Evolutionary conservation across 805 yeast species (phyloP).

Genomic region (Monosporozyma yasuniensis): DNA sequence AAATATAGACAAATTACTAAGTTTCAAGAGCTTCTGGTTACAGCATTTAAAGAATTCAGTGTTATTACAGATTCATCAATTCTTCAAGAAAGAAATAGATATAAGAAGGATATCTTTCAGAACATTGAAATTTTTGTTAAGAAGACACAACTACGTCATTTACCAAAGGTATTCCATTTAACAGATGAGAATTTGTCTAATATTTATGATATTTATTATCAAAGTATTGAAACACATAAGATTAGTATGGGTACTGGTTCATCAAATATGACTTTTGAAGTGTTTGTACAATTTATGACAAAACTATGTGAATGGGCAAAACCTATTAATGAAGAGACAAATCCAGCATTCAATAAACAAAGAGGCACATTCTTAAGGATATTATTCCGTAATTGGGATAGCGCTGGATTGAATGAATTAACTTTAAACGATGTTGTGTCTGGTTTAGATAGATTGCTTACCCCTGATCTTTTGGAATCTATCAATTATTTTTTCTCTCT

Average conservation of each 20-base stretch:
- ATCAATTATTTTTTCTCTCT: conserved; percentile 72
- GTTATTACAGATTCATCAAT: conserved; percentile 70
- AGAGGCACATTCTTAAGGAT: conserved; percentile 48
- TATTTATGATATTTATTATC: conserved; percentile 77
- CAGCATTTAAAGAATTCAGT: conserved; percentile 85
- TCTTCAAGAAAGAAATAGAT: conserved; percentile 56
- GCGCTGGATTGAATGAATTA: conserved; percentile 44
- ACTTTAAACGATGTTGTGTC: conserved; percentile 59
- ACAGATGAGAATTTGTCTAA: conserved; percentile 51
- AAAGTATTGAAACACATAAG: conserved; percentile 60
- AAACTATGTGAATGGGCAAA: conserved; percentile 73
- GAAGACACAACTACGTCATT: conserved; percentile 79
- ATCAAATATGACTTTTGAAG: conserved; percentile 64
- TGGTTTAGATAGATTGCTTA: conserved; percentile 63
- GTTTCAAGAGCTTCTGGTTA: conserved; percentile 83
- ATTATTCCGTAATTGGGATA: conserved; percentile 65
- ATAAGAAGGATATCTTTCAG: conserved; percentile 67
- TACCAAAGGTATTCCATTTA: conserved; percentile 64
- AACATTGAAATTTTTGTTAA: conserved; percentile 88
- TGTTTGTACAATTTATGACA: conserved; percentile 65
- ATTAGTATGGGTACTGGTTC: conserved; percentile 43
- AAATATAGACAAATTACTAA: conserved; percentile 62
- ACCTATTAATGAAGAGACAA: conserved; percentile 31
- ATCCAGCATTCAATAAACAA: conserved; percentile 23
- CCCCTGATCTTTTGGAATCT: conserved; percentile 67